phyloP scores from a whole-genome alignment of 129 eudicot genomes.

The Arctium minus region DNA sequence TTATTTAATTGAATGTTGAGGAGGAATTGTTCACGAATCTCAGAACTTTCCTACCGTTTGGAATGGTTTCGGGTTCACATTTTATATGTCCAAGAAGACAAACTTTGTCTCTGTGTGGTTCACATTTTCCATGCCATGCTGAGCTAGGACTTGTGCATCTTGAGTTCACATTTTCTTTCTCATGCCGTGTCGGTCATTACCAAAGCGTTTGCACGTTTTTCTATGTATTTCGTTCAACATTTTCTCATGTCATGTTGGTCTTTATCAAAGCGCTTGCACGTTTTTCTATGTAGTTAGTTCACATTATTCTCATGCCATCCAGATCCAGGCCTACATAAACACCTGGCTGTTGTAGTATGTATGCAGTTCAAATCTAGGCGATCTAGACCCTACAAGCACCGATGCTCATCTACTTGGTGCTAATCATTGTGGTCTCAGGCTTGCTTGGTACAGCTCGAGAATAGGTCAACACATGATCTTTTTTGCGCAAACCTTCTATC shows the following conservation, averaged over 20 bases:
- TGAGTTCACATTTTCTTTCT: neutral
- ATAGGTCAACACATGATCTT: conserved; percentile 21
- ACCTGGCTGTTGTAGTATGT: neutral
- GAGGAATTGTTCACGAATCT: neutral
- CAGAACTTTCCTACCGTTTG: neutral
- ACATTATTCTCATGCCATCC: conserved; percentile 10
- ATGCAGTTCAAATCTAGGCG: neutral
- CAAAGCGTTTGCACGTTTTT: neutral
- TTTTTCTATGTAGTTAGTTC: neutral
- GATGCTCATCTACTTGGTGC: neutral
- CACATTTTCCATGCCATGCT: neutral
- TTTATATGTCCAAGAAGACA: neutral
- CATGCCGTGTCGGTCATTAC: neutral
- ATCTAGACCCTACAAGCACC: neutral
- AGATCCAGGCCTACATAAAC: conserved; percentile 4
- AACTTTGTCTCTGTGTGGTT: neutral
- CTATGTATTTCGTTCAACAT: neutral
- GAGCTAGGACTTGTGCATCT: neutral
- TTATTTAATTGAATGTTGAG: neutral
- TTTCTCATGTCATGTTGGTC: conserved; percentile 6
- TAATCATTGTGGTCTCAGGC: conserved; percentile 33
- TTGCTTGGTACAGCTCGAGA: conserved; percentile 90
- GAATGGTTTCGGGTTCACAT: neutral
- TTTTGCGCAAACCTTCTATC: neutral
- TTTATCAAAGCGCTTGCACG: neutral